Evolutionary conservation across 768 basidiomycete species (phyloP).

Genomic region (Phanerochaete carnosa): DNA sequence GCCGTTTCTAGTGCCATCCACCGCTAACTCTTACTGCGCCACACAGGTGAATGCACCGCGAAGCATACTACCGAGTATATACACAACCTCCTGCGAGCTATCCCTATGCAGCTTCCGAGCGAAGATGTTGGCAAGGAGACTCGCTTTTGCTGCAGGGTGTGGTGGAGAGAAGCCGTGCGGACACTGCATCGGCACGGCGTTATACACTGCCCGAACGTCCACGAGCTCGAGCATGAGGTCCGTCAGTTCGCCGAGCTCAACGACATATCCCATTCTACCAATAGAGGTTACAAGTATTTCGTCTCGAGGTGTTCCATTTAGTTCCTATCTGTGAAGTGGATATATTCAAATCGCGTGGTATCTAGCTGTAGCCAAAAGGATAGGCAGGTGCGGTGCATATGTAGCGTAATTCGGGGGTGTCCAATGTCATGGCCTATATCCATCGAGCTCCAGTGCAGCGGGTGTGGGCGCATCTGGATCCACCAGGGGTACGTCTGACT

Average conservation of each 20-base stretch:
- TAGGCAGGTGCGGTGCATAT: not conserved
- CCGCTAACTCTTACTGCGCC: not conserved
- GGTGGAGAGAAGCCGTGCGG: not conserved
- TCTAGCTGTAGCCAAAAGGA: not conserved
- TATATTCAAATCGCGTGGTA: not conserved
- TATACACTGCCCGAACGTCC: not conserved
- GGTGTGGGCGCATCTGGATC: conserved; percentile 13
- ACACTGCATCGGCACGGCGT: not conserved
- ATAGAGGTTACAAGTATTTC: not conserved
- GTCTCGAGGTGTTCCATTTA: not conserved
- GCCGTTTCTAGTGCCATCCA: not conserved
- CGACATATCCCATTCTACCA: not conserved
- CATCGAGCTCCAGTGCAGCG: conserved; percentile 26
- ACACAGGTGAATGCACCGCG: not conserved
- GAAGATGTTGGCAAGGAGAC: not conserved
- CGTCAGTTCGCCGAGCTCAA: not conserved
- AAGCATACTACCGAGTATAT: not conserved
- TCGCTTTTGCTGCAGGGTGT: not conserved
- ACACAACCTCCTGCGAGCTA: not conserved
- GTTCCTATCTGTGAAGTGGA: not conserved
- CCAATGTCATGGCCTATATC: conserved; percentile 21
- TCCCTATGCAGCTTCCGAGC: not conserved
- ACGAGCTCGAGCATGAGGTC: not conserved
- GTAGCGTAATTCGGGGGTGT: not conserved
- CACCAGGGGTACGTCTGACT: conserved; percentile 12